A percentile compares a stretch with the other conserved stretches of the same genome.
Evolutionary conservation across 1,284 basidiomycete species (phyloP).

Genomic region (Tetrapyrgos nigripes): DNA sequence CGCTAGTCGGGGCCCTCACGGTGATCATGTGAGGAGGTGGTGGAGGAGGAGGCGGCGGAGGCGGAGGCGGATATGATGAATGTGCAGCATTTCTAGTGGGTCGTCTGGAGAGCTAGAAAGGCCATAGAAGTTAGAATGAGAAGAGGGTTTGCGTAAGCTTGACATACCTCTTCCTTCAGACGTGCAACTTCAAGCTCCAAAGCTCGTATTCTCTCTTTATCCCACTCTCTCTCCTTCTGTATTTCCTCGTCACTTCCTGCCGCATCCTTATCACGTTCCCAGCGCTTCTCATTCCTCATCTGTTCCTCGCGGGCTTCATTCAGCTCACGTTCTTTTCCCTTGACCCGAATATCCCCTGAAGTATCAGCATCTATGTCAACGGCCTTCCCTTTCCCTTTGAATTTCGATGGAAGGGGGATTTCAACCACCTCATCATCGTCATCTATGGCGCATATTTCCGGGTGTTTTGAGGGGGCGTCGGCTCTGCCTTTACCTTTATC

Average conservation of each 20-base stretch:
- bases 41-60: constrained; percentile 45
- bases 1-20: constrained; percentile 38
- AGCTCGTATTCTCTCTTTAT: constrained; percentile 67
- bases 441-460: constrained; percentile 7
- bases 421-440: constrained; percentile 12
- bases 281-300: constrained; percentile 46
- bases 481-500: constrained; percentile 18
- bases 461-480: constrained; percentile 9
- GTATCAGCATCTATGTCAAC: constrained; percentile 42
- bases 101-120: constrained; percentile 3
- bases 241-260: not conserved
- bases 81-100: not conserved
- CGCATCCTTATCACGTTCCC: constrained; percentile 33
- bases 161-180: constrained; percentile 66
- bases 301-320: constrained; percentile 58
- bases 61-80: constrained; percentile 49
- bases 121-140: too few relatives aligned
- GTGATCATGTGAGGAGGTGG: constrained; percentile 23
- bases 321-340: constrained; percentile 67
- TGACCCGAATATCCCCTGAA: constrained; percentile 52
- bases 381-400: constrained; percentile 62
- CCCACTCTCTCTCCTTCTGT: constrained; percentile 38
- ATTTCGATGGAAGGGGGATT: constrained; percentile 18
- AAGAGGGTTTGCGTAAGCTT: not conserved
- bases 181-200: constrained; percentile 71